Conservation (phyloP, 2,329 filamentous ascomycete species). For the Tolypocladium inflatum region DNA sequence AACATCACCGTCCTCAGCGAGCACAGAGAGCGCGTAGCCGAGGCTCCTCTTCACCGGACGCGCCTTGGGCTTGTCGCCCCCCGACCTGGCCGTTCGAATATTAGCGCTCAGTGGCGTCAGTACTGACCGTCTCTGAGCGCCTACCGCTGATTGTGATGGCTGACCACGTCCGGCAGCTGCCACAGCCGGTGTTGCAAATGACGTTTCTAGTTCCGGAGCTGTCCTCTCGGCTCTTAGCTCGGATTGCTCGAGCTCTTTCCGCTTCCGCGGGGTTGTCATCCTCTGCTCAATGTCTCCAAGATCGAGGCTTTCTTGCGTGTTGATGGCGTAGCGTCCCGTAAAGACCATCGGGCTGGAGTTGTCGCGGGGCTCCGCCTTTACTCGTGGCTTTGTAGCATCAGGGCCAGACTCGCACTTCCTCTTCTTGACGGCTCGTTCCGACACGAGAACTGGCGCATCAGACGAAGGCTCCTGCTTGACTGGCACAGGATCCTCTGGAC, state of each 20-base stretch:
- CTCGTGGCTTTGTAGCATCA: constrained; percentile 15
- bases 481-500: constrained; percentile 2
- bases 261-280: constrained; percentile 27
- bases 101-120: constrained; percentile 29
- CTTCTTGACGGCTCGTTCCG: constrained; percentile 38
- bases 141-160: constrained; percentile 1
- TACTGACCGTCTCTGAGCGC: constrained; percentile 14
- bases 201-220: constrained; percentile 1
- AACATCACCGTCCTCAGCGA: constrained; percentile 39
- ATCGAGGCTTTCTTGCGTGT: constrained; percentile 49
- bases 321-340: constrained; percentile 12
- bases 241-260: constrained; percentile 13
- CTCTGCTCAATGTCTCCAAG: constrained; percentile 28
- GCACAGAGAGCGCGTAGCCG: constrained; percentile 26
- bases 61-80: constrained; percentile 10
- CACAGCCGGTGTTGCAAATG: constrained; percentile 8
- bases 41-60: constrained; percentile 13
- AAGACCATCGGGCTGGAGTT: constrained; percentile 18
- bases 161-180: constrained; percentile 11
- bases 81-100: constrained; percentile 12
- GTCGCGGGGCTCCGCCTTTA: constrained; percentile 32
- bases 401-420: constrained; percentile 23
- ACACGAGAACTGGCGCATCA: constrained; percentile 40
- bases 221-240: neutral
- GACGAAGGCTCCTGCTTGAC: constrained; percentile 47